phyloP scores from a whole-genome alignment of 2,329 filamentous ascomycete species.

The Penicillium occitanis region DNA sequence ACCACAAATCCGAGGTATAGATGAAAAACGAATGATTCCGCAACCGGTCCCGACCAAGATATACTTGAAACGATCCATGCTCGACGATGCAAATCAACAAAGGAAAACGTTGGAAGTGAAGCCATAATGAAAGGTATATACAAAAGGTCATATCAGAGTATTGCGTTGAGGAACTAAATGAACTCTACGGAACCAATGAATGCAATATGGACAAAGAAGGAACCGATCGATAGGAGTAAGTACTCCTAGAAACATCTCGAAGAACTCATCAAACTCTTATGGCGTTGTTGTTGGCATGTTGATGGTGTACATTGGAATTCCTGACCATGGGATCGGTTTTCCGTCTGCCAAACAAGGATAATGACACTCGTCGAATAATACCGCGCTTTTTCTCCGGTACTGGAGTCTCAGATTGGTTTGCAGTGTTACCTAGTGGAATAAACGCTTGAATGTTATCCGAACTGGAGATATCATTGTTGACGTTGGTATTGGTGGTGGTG shows the following conservation, averaged over 20 bases:
- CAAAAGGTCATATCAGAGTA: no score
- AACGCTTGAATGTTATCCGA: neutral
- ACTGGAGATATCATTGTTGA: neutral
- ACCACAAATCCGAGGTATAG: neutral
- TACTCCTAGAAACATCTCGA: neutral
- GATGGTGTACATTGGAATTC: neutral
- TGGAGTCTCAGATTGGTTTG: neutral
- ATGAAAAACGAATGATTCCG: no score
- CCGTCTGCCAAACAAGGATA: constrained; percentile 5
- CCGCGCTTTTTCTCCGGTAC: neutral
- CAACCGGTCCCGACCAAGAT: no score
- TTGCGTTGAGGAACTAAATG: neutral
- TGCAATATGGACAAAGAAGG: neutral
- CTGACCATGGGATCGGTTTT: neutral
- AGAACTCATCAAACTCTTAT: neutral
- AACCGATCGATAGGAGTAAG: neutral
- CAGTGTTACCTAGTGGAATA: neutral
- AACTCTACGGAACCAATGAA: neutral
- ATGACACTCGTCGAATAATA: constrained; percentile 8
- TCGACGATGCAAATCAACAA: neutral
- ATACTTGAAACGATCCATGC: neutral
- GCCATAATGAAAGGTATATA: neutral
- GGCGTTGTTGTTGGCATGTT: neutral
- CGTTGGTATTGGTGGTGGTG: no score
- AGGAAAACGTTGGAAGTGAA: no score